Evolutionary conservation across 768 basidiomycete genomes (phyloP).

Genomic region (Polyporus arcularius): DNA sequence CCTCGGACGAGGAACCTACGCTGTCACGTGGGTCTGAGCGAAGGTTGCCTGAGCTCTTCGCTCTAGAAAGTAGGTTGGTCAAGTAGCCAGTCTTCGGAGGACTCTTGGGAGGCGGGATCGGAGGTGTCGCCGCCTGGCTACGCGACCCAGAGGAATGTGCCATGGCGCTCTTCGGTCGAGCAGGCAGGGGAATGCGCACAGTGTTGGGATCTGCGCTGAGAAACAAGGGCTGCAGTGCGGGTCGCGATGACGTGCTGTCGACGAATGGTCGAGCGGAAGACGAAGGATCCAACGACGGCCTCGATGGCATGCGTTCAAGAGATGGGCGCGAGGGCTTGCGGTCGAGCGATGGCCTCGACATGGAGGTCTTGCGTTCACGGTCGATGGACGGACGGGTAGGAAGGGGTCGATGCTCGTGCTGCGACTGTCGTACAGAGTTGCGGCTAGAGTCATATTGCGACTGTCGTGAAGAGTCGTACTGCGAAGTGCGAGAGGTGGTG

Average conservation of each 20-base stretch:
- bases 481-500: background rate
- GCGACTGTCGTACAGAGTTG: background rate
- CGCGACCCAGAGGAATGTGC: background rate
- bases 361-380: background rate
- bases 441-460: background rate
- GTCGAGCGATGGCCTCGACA: slow-evolving; percentile 4
- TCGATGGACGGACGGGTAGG: slow-evolving; percentile 10
- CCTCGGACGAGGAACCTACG: slow-evolving; percentile 67
- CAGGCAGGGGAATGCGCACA: slow-evolving; percentile 12
- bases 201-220: slow-evolving; percentile 17
- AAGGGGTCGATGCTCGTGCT: slow-evolving; percentile 10
- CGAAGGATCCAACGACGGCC: slow-evolving; percentile 8
- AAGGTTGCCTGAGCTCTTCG: slow-evolving; percentile 20
- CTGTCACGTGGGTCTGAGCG: slow-evolving; percentile 53
- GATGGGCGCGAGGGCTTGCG: slow-evolving; percentile 12
- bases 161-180: slow-evolving; percentile 17
- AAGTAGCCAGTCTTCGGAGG: slow-evolving; percentile 41
- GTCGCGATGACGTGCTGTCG: slow-evolving; percentile 14
- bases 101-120: slow-evolving; percentile 21
- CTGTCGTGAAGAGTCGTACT: background rate
- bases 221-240: slow-evolving; percentile 16
- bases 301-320: slow-evolving; percentile 6
- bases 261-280: slow-evolving; percentile 6
- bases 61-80: slow-evolving; percentile 28
- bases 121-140: slow-evolving; percentile 10